Evolutionary conservation across 495 filamentous ascomycete genomes (phyloP), one percentile per base, ranked within the genome.

Genomic region (Poronia punctata): DNA sequence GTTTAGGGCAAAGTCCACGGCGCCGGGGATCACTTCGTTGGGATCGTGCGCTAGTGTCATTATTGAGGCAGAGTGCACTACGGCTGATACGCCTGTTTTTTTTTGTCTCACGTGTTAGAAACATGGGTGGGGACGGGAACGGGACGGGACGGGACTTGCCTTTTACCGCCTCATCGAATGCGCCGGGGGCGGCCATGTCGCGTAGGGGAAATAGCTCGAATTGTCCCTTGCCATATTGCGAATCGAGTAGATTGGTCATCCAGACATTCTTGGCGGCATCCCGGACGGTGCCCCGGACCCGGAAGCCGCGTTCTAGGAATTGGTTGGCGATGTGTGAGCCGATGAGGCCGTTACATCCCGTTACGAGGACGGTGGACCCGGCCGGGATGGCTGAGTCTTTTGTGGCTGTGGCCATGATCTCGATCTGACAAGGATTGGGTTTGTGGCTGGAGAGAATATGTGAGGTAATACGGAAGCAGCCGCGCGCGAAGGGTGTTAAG

Each of bases 271-370:
- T 56, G n/a, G 24, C n/a, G 8, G 25, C 33, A 33, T 37, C 31
- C 7, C 55, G 52, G 28, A 59, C 55, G 11, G 52, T 56, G 8
- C 49, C 52, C 3, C 52, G 33, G 16, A 56, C 55, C 2, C 42
- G 31, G n/a, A 53, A 59, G 3, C 55, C 55, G 0, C 33, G 34
- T 0, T 37, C 36, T 10, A 59, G 49, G 5, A 59, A 36, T 4
- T 35, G 29, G 18, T 54, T 49, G 28, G 51, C 38, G 44, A 35
- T 38, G 25, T 53, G 52, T 10, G 48, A 48, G 24, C 52, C 55
- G 16, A 59, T 56, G 25, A 56, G 33, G n/a, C 55, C 55, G 36
- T 59, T 59, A n/a, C 49, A 52, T n/a, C 55, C 55, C 6, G 51
- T 54, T n/a, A 58, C 48, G 10, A 58, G 45, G 20, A 58, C 23